These are phyloP conservation scores for Dothideomycetidae sp. DNA, from an alignment of 2,329 filamentous ascomycete species.

Conservation along the genomic window DNA sequence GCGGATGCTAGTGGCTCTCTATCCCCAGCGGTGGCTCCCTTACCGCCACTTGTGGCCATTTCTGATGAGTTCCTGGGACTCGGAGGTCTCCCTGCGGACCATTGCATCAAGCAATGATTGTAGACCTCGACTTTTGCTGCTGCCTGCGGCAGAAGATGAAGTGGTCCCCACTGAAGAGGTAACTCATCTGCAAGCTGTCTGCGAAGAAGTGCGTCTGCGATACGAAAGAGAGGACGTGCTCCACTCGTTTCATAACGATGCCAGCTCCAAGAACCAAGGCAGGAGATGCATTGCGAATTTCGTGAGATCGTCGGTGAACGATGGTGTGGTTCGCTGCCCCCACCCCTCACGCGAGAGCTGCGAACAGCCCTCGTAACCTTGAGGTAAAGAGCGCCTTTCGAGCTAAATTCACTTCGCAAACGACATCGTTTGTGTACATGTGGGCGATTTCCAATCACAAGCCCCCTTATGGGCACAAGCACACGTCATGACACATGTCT, in stretches of 20 bases:
- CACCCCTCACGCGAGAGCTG: too few relatives aligned
- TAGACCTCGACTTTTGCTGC: conserved; percentile 31
- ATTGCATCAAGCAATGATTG: conserved; percentile 20
- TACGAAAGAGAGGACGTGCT: conserved; percentile 27
- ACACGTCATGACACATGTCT: too few relatives aligned
- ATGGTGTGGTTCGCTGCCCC: too few relatives aligned
- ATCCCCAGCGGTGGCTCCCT: conserved; percentile 67
- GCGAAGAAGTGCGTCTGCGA: conserved; percentile 22
- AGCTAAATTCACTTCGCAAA: too few relatives aligned
- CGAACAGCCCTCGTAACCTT: too few relatives aligned
- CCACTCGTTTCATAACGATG: conserved; percentile 38
- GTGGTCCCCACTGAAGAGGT: conserved; percentile 47
- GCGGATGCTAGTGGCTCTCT: conserved; percentile 56
- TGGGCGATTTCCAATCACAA: too few relatives aligned
- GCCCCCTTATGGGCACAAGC: too few relatives aligned
- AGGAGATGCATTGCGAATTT: conserved; percentile 25
- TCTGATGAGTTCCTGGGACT: conserved; percentile 47
- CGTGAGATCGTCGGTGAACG: too few relatives aligned
- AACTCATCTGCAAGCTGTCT: conserved; percentile 34
- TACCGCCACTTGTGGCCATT: conserved; percentile 65
- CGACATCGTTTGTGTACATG: too few relatives aligned
- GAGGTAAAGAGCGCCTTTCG: too few relatives aligned
- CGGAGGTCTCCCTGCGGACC: conserved; percentile 25
- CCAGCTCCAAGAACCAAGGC: conserved; percentile 30
- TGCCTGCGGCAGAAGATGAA: conserved; percentile 42